Evolutionary conservation across 768 basidiomycete species (phyloP).

Genomic region (Termitomyces heimii): DNA sequence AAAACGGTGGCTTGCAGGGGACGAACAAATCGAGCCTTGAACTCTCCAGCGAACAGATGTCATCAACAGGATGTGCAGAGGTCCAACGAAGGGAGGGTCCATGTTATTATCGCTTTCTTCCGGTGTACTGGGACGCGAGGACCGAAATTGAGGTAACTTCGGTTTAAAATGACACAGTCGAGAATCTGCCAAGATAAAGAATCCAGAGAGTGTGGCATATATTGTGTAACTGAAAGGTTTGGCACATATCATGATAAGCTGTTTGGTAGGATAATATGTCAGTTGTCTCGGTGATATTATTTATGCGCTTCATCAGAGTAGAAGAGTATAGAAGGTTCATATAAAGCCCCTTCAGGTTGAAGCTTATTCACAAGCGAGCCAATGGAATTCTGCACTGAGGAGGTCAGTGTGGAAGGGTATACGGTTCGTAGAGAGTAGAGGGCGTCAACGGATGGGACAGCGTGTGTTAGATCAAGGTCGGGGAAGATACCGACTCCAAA

Average conservation of each 20-base stretch:
- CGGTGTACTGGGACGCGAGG: neutral
- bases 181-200: neutral
- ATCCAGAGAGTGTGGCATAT: neutral
- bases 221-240: neutral
- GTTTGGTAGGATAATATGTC: neutral
- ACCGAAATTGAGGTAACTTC: neutral
- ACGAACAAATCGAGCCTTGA: neutral
- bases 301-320: neutral
- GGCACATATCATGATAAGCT: neutral
- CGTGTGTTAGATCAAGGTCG: too few relatives aligned
- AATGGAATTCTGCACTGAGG: neutral
- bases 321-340: neutral
- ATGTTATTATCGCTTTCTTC: too few relatives aligned
- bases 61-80: too few relatives aligned
- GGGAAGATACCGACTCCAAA: too few relatives aligned
- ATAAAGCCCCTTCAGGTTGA: neutral
- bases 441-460: too few relatives aligned
- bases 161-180: neutral
- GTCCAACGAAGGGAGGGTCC: neutral
- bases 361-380: neutral
- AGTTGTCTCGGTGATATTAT: neutral
- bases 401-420: too few relatives aligned
- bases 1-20: neutral
- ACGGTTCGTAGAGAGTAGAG: too few relatives aligned
- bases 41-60: neutral